These are phyloP conservation scores for Suhomyces kunorum DNA, from an alignment of 1,139 yeast genomes.

Conservation along the genomic window DNA sequence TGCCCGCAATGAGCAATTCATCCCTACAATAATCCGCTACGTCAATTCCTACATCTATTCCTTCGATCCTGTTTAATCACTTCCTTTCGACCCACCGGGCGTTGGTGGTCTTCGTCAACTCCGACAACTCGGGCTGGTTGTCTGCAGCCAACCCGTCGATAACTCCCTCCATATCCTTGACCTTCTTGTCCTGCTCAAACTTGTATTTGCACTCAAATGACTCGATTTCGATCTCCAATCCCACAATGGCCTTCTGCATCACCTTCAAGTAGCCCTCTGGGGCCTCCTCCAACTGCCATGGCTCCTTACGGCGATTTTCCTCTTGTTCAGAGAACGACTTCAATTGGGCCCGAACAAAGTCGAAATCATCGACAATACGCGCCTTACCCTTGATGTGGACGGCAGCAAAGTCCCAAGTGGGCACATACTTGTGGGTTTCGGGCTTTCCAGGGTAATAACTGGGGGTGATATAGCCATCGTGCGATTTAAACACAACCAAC, in stretches of 20 bases:
- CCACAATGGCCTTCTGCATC: constrained; percentile 57
- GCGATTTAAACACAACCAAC: constrained; percentile 56
- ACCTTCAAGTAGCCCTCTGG: constrained; percentile 50
- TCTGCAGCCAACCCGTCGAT: constrained; percentile 45
- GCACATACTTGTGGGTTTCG: constrained; percentile 63
- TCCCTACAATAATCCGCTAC: not conserved
- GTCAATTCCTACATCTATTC: not conserved
- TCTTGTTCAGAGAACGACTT: constrained; percentile 48
- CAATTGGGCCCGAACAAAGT: constrained; percentile 51
- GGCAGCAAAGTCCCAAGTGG: constrained; percentile 72
- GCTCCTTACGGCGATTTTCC: constrained; percentile 40
- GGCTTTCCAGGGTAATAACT: constrained; percentile 60
- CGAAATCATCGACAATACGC: constrained; percentile 45
- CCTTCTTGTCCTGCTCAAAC: constrained; percentile 54
- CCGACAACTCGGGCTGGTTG: constrained; percentile 16
- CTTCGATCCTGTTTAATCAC: not conserved
- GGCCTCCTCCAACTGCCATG: constrained; percentile 63
- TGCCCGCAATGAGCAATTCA: too few relatives aligned
- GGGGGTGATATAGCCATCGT: constrained; percentile 60
- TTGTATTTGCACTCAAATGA: constrained; percentile 60
- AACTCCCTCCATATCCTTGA: constrained; percentile 54
- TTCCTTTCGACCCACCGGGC: not conserved
- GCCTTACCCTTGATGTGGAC: constrained; percentile 63
- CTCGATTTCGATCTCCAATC: constrained; percentile 55
- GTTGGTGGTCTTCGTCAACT: constrained; percentile 14